Evolutionary conservation across 1,284 basidiomycete genomes (phyloP).

Genomic region (Marasmius oreades): DNA sequence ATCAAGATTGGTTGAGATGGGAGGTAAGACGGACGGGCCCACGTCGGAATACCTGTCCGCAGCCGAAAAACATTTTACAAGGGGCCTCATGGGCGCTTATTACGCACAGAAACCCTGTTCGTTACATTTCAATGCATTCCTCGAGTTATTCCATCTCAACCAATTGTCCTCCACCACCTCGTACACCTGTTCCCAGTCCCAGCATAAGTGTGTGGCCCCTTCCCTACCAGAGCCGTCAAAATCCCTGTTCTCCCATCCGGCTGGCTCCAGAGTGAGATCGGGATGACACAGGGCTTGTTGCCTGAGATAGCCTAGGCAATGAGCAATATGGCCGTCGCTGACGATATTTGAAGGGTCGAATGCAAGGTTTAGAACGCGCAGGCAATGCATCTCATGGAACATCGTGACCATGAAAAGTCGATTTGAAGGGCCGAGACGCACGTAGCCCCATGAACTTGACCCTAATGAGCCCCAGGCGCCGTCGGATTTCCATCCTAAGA

Average conservation of each 20-base stretch:
- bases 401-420: constrained; percentile 27
- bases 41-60: no score
- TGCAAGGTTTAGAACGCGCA: constrained; percentile 23
- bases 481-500: constrained; percentile 16
- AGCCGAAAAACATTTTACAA: no score
- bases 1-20: no score
- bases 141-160: constrained; percentile 18
- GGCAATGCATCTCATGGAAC: constrained; percentile 31
- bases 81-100: no score
- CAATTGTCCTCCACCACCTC: constrained; percentile 35
- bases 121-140: not conserved
- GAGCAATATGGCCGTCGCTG: constrained; percentile 20
- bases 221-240: not conserved
- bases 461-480: constrained; percentile 17
- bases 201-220: constrained; percentile 13
- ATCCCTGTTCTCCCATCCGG: constrained; percentile 8
- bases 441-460: constrained; percentile 16
- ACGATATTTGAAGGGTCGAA: constrained; percentile 18
- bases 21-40: no score
- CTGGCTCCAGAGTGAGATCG: constrained; percentile 26
- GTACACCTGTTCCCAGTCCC: constrained; percentile 12
- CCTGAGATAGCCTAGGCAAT: constrained; percentile 30
- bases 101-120: not conserved
- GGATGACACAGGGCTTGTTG: constrained; percentile 27
- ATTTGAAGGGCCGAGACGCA: constrained; percentile 21